Base-by-base conservation (phyloP, 73 alveolate species). In the Paramecium sonneborni region DNA sequence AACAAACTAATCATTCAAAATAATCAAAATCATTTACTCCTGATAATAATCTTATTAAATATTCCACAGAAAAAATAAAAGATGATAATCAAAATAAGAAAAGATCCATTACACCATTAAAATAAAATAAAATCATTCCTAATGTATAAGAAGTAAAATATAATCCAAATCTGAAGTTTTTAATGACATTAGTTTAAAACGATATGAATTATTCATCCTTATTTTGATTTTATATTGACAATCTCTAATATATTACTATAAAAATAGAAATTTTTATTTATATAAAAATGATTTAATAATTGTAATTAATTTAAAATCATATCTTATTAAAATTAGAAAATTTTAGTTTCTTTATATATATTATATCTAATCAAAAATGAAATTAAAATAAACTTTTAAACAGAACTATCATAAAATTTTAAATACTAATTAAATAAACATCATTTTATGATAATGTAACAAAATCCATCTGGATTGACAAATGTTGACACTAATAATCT, bases 401-500 rank as follows among this genome's bases (percentile, higher is more conserved):
- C n/a, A n/a, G n/a, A n/a, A n/a, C n/a, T n/a, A n/a, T n/a, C n/a
- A n/a, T 12, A 24, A 10, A 62, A 12, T 24, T 30, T 62, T 1
- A 26, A 62, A 21, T 30, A 30, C 32, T 28, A 72, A 72, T 34
- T 28, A 72, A 72, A 28, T 72, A 38, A 14, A 34, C 24, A 35
- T 72, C 86, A 72, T 38, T 72, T 43, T 79, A 79, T 79, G 4
- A 43, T 43, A 23, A 79, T 41, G 41, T 79, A 79, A 43, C 55
- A 23, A 43, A 79, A 79, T 24, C 90, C 90, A 79, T 79, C 90
- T 41, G 90, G 74, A 18, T 39, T 79, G 76, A 43, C 18, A 28
- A 79, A 79, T 72, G 58, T 28, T 12, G 52, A 20, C 26, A 72
- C 84, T 7, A 62, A 26, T 62, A 26, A 26, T 62, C 86, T 32